These are phyloP conservation scores for Nicotiana noctiflora DNA, from an alignment of 257 asterid genomes.

Conservation along the genomic window DNA sequence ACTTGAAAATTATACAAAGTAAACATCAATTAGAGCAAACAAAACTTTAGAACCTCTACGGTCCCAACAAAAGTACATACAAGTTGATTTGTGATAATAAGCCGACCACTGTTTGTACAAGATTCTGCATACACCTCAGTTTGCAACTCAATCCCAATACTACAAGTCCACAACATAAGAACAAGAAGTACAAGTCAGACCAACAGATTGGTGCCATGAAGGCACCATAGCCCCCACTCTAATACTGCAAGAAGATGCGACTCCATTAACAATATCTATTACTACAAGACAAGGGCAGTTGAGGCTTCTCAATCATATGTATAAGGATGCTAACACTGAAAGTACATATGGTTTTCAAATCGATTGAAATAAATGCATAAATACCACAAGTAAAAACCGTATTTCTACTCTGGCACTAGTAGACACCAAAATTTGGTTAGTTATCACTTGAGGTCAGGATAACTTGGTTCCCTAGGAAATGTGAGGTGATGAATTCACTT, in stretches of 20 bases:
- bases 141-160: not conserved
- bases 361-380: not conserved
- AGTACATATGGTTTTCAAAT: not conserved
- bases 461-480: not conserved
- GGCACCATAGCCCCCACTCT: not conserved
- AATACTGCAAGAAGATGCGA: not conserved
- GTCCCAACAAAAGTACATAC: not conserved
- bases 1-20: no score
- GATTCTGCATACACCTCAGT: not conserved
- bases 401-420: not conserved
- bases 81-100: not conserved
- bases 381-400: not conserved
- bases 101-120: not conserved
- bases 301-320: conserved; percentile 4
- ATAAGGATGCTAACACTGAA: not conserved
- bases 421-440: not conserved
- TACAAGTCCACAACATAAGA: not conserved
- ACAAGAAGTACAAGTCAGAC: not conserved
- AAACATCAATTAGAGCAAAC: not conserved
- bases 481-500: not conserved
- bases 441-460: not conserved
- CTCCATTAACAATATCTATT: not conserved
- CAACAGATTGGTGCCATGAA: not conserved
- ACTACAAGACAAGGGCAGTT: conserved; percentile 7
- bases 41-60: not conserved